Evolutionary conservation across 1,284 basidiomycete species (phyloP).

Genomic region (Golubevia pallescens): DNA sequence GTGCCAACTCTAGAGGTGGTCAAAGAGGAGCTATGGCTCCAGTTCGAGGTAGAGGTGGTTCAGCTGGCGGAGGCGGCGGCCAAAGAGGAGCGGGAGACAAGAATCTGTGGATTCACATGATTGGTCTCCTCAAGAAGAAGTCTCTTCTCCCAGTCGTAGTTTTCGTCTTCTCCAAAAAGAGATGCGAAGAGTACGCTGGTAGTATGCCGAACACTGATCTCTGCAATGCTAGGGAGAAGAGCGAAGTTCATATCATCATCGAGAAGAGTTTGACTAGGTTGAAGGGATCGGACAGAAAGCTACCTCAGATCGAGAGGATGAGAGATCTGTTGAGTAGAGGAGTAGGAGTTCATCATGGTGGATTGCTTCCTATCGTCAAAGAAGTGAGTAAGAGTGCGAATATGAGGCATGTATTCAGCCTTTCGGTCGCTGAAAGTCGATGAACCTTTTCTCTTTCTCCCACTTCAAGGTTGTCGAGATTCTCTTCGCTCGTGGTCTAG

Average conservation of each 20-base stretch:
- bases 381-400: no score
- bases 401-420: no score
- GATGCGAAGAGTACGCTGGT: slow-evolving; percentile 92
- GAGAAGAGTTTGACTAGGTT: slow-evolving; percentile 89
- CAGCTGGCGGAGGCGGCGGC: slow-evolving; percentile 68
- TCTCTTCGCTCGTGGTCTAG: slow-evolving; percentile 90
- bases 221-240: slow-evolving; percentile 84
- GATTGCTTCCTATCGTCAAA: slow-evolving; percentile 94
- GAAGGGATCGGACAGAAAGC: slow-evolving; percentile 86
- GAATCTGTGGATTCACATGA: slow-evolving; percentile 90
- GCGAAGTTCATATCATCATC: slow-evolving; percentile 91
- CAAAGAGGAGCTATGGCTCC: slow-evolving; percentile 2
- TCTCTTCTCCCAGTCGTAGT: slow-evolving; percentile 89
- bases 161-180: slow-evolving; percentile 96
- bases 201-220: slow-evolving; percentile 88
- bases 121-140: slow-evolving; percentile 84
- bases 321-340: slow-evolving; percentile 87
- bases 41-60: slow-evolving; percentile 65
- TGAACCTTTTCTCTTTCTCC: neutral
- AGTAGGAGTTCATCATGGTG: slow-evolving; percentile 97
- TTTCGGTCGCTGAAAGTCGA: no score
- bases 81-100: slow-evolving; percentile 73
- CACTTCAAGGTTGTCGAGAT: slow-evolving; percentile 85
- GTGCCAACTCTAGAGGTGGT: slow-evolving; percentile 8
- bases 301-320: slow-evolving; percentile 96